Evolutionary conservation across 306 rosid species (phyloP).

Genomic region (Prunus mira): DNA sequence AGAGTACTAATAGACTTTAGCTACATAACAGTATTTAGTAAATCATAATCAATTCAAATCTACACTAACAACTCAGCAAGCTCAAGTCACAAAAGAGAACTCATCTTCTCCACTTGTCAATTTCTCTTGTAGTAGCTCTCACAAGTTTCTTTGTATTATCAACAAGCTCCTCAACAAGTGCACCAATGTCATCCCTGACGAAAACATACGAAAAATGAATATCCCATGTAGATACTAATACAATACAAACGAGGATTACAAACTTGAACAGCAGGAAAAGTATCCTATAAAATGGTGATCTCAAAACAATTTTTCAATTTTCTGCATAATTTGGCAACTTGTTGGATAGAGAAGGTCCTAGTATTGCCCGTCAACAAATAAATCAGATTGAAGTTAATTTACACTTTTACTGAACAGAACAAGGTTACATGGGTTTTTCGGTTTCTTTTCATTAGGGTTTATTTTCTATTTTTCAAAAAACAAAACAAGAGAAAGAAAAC

Average conservation of each 20-base stretch:
- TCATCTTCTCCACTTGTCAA: constrained; percentile 80
- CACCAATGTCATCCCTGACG: constrained; percentile 63
- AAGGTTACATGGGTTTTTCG: neutral
- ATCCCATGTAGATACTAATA: neutral
- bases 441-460: no score
- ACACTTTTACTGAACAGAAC: neutral
- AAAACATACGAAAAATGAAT: constrained; percentile 3
- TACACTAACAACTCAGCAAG: neutral
- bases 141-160: constrained; percentile 62
- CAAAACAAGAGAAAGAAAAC: neutral
- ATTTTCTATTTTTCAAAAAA: neutral
- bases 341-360: neutral
- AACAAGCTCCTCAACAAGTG: constrained; percentile 71
- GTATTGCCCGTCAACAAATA: neutral
- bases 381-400: neutral
- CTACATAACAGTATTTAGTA: neutral
- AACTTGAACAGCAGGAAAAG: neutral
- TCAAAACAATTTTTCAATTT: neutral
- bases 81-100: neutral
- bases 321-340: neutral
- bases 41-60: neutral
- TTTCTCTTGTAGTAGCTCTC: constrained; percentile 58
- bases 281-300: neutral
- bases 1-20: no score
- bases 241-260: neutral